These are phyloP conservation scores for Rhodosporidiobolus sp. DNA, from an alignment of 768 basidiomycete genomes.

Conservation along the genomic window DNA sequence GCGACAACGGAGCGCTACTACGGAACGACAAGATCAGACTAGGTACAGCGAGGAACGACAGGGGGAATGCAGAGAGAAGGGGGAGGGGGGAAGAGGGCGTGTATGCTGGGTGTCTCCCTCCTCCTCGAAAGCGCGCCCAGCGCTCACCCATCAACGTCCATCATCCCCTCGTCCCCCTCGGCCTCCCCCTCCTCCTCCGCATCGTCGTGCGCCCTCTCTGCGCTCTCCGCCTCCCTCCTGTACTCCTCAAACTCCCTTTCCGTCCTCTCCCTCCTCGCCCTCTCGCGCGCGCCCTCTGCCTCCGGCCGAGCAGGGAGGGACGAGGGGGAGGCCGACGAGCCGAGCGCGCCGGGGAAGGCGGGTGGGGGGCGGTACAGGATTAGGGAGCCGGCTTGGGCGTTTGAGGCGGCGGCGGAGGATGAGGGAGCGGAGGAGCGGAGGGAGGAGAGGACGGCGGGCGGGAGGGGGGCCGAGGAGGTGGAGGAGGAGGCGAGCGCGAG, in stretches of 20 bases:
- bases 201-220: conserved; percentile 2
- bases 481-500: background rate
- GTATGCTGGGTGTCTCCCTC: too few relatives aligned
- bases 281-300: background rate
- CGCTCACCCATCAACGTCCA: background rate
- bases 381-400: background rate
- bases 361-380: conserved; percentile 30
- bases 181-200: background rate
- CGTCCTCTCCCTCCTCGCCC: background rate
- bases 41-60: too few relatives aligned
- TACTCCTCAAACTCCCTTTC: conserved; percentile 14
- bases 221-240: conserved; percentile 3
- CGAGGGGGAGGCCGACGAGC: background rate
- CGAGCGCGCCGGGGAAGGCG: background rate
- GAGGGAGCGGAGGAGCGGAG: background rate
- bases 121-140: too few relatives aligned
- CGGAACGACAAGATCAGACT: too few relatives aligned
- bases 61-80: too few relatives aligned
- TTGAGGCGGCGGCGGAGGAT: too few relatives aligned
- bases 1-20: too few relatives aligned
- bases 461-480: background rate
- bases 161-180: background rate
- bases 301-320: background rate
- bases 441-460: background rate
- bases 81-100: too few relatives aligned